Evolutionary conservation across 306 rosid species (phyloP), one percentile per base, ranked within the genome.

Genomic region (Casuarina cunninghamiana): DNA sequence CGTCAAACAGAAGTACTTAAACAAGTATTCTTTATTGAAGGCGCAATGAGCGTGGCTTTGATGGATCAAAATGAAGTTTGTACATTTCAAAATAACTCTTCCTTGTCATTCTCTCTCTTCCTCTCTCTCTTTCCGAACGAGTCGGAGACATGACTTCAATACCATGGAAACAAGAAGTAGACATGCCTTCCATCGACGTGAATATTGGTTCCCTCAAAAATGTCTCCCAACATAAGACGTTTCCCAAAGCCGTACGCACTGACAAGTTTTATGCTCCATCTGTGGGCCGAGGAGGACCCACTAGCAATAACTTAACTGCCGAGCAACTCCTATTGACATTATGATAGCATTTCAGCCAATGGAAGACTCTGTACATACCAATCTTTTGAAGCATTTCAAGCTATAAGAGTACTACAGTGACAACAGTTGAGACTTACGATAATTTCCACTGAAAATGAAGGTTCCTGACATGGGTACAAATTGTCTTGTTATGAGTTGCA

Each of bases 401-500:
- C 69, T 41, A 72, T 16, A 41, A 57, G 48, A 61, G 53, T 44
- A 37, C 77, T 90, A 95, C 72, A 95, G 87, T 4, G 83, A 83
- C 85, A 95, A 80, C 66, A 93, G 67, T 78, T 93, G 99, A 50
- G 97, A 95, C 85, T 93, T 91, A 84, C 89, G 99, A 79, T 93
- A 96, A 11, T 93, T 93, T 80, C 97, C 97, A 69, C 93, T 92
- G 90, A 95, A 95, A 86, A 95, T 82, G 83, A 80, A 93, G 67
- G 97, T 91, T 57, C 96, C 97, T 19, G 91, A 85, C 91, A 95
- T 85, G 26, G 99, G 97, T 77, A 95, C 97, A 80, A 95, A 95
- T 62, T 95, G 99, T 72, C 89, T 90, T 80, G 99, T 95, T 82
- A 91, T 89, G 61, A 95, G 96, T 97, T 95, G 96, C 74, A 15